Percentiles rank a stretch among this genome's conserved stretches.
Conservation (phyloP, 2,329 filamentous ascomycete genomes). For the Phaeoacremonium minimum region DNA sequence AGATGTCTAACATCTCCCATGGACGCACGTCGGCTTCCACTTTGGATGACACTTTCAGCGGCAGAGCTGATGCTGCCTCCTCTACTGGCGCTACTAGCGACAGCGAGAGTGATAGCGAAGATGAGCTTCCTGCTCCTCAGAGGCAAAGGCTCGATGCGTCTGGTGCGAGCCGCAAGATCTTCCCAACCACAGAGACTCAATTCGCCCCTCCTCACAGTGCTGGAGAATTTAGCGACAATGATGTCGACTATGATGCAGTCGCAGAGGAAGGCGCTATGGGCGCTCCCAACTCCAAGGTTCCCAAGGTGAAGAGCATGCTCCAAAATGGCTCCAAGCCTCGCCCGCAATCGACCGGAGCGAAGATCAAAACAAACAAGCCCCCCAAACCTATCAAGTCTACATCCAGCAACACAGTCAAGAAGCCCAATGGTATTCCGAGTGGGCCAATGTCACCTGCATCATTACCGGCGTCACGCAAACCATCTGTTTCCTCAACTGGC, state of each 20-base stretch:
- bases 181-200: conserved; percentile 47
- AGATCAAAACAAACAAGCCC: conserved; percentile 32
- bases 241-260: conserved; percentile 47
- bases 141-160: conserved; percentile 50
- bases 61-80: conserved; percentile 77
- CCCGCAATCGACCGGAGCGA: conserved; percentile 23
- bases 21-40: conserved; percentile 92
- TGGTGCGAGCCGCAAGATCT: conserved; percentile 39
- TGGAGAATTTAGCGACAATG: conserved; percentile 52
- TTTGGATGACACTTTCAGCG: conserved; percentile 88
- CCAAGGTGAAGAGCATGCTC: conserved; percentile 26
- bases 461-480: conserved; percentile 70
- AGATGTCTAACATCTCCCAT: conserved; percentile 89
- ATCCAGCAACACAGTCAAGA: conserved; percentile 45
- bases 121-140: conserved; percentile 54
- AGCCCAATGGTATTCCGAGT: conserved; percentile 30
- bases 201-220: conserved; percentile 38
- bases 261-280: conserved; percentile 30
- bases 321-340: conserved; percentile 34
- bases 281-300: conserved; percentile 33
- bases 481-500: conserved; percentile 60
- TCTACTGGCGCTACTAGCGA: conserved; percentile 84
- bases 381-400: conserved; percentile 29
- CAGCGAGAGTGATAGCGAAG: conserved; percentile 63
- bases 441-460: conserved; percentile 61